Evolutionary conservation across 2,329 filamentous ascomycete species (phyloP).

Genomic region (Penicillium aurantiogriseum): DNA sequence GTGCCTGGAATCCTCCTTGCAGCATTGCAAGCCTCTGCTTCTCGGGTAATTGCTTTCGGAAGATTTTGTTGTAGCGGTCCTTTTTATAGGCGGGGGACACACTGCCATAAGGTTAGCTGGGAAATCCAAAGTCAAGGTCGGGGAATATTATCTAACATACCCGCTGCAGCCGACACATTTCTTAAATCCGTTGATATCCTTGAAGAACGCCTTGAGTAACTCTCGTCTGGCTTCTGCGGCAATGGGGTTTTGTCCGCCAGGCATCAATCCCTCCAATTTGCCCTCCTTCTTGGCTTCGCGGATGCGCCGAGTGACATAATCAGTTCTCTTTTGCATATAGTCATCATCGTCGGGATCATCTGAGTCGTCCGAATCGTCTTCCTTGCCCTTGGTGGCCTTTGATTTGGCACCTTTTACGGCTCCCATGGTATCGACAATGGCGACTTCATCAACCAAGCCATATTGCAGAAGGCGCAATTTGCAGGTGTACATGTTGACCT

Average conservation of each 20-base stretch:
- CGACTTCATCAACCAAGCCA: slow-evolving; percentile 71
- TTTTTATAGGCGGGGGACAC: slow-evolving; percentile 83
- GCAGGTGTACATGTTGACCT: slow-evolving; percentile 76
- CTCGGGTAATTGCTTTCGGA: slow-evolving; percentile 71
- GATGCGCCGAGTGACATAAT: slow-evolving; percentile 72
- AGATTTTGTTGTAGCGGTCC: slow-evolving; percentile 89
- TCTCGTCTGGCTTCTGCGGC: slow-evolving; percentile 72
- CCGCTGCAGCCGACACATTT: slow-evolving; percentile 66
- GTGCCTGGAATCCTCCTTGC: slow-evolving; percentile 63
- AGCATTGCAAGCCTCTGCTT: slow-evolving; percentile 80
- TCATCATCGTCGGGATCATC: slow-evolving; percentile 52
- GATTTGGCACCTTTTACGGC: slow-evolving; percentile 46
- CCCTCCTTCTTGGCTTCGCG: slow-evolving; percentile 55
- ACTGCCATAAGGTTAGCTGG: slow-evolving; percentile 44
- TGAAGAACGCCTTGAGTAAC: slow-evolving; percentile 78
- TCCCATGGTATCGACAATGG: slow-evolving; percentile 54
- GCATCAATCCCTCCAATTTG: slow-evolving; percentile 43
- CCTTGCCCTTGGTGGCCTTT: slow-evolving; percentile 47
- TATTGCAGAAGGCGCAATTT: slow-evolving; percentile 83
- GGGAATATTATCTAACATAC: slow-evolving; percentile 33
- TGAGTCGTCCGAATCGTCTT: slow-evolving; percentile 65
- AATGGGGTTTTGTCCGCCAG: slow-evolving; percentile 74
- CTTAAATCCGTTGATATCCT: slow-evolving; percentile 66
- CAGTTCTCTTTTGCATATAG: slow-evolving; percentile 57
- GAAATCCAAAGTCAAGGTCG: slow-evolving; percentile 5